Base-by-base conservation (phyloP, 768 basidiomycete genomes). In the Psilocybe cubensis region DNA sequence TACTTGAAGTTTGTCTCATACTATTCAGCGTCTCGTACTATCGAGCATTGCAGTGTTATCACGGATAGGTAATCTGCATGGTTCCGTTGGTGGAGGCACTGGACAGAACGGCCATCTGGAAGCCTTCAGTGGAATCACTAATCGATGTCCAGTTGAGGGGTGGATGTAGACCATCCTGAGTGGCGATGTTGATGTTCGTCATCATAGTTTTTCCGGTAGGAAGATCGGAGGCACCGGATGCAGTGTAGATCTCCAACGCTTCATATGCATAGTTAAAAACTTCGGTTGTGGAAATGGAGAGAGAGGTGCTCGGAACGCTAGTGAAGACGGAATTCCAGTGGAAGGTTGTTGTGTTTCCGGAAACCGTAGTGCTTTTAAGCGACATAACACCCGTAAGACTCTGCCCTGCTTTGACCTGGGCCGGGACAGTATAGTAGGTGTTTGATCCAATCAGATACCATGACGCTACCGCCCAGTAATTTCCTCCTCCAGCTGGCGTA, bases 401-500 rank as follows among this genome's bases (percentile, higher is more conserved):
- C 41, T 61, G 60, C 3, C 49, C 55, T 14, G 52, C 45, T n/a
- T 57, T 49, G 23, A 61, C 60, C 23, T 61, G 55, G 5, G 55
- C 55, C 17, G 56, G 55, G 18, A 50, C 51, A 3, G 60, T 61
- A 29, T 57, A 61, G 46, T 57, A 61, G 1, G 56, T 61, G 24
- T 60, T 47, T 7, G 52, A n/a, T 9, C 59, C 50, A 11, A 54
- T 31, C 46, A 64, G 46, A 18, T 66, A 66, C 68, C 68, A 69
- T 1, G 53, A 54, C 3, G 68, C 66, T 14, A 65, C 60, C 3
- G 60, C 54, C 64, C 66, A 69, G 45, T 62, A 67, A 20, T 60
- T 52, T n/a, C 61, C 66, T 18, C 68, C 68, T 4, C 68, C 68
- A 1, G 65, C 66, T 0, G 58, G 59, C 2, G 65, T 62, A 5